Evolutionary conservation across 805 yeast genomes (phyloP).

Genomic region (Jamesozyma piceae): DNA sequence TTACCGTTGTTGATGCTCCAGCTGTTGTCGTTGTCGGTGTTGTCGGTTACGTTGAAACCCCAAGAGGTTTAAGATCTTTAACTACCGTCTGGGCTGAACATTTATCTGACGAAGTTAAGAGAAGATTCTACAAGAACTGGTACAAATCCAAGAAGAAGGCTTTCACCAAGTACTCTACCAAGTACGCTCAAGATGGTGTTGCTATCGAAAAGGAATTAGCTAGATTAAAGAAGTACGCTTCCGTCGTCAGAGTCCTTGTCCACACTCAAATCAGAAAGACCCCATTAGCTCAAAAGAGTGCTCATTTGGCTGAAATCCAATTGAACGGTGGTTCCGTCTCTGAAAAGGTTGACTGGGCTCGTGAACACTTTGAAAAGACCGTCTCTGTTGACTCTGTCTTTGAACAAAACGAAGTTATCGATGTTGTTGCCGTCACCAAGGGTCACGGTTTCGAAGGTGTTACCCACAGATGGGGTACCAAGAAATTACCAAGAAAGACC

Average conservation of each 20-base stretch:
- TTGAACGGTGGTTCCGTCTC: slow-evolving; percentile 97
- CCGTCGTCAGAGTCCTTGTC: slow-evolving; percentile 97
- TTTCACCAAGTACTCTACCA: slow-evolving; percentile 98
- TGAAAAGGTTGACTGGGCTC: slow-evolving; percentile 98
- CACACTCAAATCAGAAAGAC: slow-evolving; percentile 99
- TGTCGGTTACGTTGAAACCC: slow-evolving; percentile 99
- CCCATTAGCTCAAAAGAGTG: slow-evolving; percentile 98
- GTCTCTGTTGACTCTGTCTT: slow-evolving; percentile 91
- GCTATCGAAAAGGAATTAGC: slow-evolving; percentile 92
- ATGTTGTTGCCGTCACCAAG: slow-evolving; percentile 98
- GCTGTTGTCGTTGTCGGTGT: slow-evolving; percentile 98
- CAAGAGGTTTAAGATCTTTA: slow-evolving; percentile 98
- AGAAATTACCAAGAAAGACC: slow-evolving; percentile 99
- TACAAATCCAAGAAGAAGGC: slow-evolving; percentile 99
- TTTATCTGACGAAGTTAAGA: slow-evolving; percentile 96
- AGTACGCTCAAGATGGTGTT: slow-evolving; percentile 87
- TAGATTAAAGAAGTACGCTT: slow-evolving; percentile 95
- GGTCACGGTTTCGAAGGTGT: slow-evolving; percentile 99
- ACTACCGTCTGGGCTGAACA: slow-evolving; percentile 99
- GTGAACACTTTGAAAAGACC: slow-evolving; percentile 98
- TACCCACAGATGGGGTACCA: slow-evolving; percentile 99
- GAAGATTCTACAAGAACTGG: slow-evolving; percentile 99
- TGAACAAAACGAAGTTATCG: slow-evolving; percentile 98
- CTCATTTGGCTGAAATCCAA: slow-evolving; percentile 99
- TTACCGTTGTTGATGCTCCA: slow-evolving; percentile 98